A percentile compares a stretch with the other conserved stretches of the same genome.
Conservation (phyloP, 805 yeast genomes). For the Wickerhamomyces hampshirensis region DNA sequence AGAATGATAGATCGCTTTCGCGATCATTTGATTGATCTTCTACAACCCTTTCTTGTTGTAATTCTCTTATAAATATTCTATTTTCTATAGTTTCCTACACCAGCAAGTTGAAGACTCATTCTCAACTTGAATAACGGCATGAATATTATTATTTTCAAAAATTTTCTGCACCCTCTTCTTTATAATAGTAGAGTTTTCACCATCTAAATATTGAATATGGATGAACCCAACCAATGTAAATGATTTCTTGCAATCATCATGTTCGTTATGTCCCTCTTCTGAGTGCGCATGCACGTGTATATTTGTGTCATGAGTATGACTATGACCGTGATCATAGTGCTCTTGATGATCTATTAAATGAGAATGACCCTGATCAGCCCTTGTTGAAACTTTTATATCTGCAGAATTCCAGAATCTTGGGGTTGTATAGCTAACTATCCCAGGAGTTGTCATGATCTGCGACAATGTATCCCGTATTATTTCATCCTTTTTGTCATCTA, state of each 20-base stretch:
- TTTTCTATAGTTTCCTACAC: constrained; percentile 39
- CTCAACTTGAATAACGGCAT: constrained; percentile 64
- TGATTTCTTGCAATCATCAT: constrained; percentile 21
- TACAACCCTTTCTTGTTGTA: no score
- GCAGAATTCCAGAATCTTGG: constrained; percentile 86
- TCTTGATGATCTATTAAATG: constrained; percentile 33
- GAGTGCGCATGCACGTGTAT: constrained; percentile 18
- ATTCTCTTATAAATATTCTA: no score
- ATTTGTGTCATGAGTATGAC: constrained; percentile 4
- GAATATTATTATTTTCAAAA: constrained; percentile 44
- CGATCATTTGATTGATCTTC: no score
- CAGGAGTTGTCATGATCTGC: constrained; percentile 66
- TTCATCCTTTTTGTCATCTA: constrained; percentile 56
- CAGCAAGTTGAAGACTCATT: constrained; percentile 60
- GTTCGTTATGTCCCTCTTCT: no score
- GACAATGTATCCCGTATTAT: constrained; percentile 58
- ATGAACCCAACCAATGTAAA: constrained; percentile 62
- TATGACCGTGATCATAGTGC: constrained; percentile 13
- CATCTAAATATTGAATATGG: constrained; percentile 68
- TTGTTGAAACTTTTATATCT: constrained; percentile 25
- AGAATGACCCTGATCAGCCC: constrained; percentile 21
- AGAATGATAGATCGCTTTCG: no score
- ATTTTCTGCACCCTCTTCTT: constrained; percentile 55
- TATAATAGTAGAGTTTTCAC: constrained; percentile 59
- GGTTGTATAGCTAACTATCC: constrained; percentile 78